Percentiles rank a stretch among this genome's conserved stretches.
Evolutionary conservation across 139 green algal genomes (phyloP).

Genomic region (Coelastrella sp.): DNA sequence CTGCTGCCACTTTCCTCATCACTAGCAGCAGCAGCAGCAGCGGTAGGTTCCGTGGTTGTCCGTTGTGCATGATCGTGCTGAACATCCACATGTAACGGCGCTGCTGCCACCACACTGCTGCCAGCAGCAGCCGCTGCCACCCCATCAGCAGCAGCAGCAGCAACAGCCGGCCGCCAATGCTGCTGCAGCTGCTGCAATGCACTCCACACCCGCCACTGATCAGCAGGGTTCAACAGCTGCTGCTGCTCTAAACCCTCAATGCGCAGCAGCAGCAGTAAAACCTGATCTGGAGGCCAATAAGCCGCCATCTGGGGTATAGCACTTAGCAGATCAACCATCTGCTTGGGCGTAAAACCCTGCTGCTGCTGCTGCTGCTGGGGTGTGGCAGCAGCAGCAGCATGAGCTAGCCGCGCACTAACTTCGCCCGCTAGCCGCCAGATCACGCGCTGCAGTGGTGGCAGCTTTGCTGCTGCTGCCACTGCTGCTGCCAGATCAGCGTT

Average conservation of each 20-base stretch:
- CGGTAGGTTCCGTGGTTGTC: background rate
- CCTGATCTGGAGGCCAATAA: slow-evolving; percentile 25
- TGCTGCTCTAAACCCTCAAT: slow-evolving; percentile 3
- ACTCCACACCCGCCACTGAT: slow-evolving; percentile 29
- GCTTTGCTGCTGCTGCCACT: slow-evolving; percentile 16
- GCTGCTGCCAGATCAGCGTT: slow-evolving; percentile 28
- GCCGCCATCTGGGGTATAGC: background rate
- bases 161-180: slow-evolving; percentile 5
- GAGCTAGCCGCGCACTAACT: background rate
- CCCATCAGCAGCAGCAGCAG: slow-evolving; percentile 17
- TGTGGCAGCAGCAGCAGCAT: background rate
- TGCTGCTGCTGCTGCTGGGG: slow-evolving; percentile 34
- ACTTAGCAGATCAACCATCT: background rate
- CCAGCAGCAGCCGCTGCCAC: background rate
- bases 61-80: too few relatives aligned
- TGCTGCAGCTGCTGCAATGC: slow-evolving; percentile 42
- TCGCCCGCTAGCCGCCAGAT: background rate
- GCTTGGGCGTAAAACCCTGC: slow-evolving; percentile 8
- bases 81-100: background rate
- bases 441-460: slow-evolving; percentile 21
- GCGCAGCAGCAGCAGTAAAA: background rate
- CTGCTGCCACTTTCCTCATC: slow-evolving; percentile 13
- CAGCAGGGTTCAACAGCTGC: background rate
- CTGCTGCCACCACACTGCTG: background rate
- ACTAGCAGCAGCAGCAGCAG: slow-evolving; percentile 20